phyloP scores from a whole-genome alignment of 257 asterid species.

The Scutellaria minor region DNA sequence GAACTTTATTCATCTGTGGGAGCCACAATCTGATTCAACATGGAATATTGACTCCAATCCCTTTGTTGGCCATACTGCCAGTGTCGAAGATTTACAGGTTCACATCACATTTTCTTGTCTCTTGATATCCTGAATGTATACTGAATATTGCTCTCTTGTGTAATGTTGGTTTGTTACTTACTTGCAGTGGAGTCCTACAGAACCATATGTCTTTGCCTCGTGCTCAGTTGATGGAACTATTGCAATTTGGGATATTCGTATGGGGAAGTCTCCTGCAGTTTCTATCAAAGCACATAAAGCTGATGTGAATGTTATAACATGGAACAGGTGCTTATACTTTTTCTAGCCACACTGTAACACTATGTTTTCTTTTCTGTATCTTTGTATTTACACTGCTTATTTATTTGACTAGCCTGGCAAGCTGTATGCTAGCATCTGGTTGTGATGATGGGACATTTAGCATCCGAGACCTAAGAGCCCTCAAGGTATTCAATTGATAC shows the following conservation, averaged over 20 bases:
- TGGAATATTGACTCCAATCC: conserved; percentile 74
- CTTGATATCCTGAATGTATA: not conserved
- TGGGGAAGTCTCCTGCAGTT: conserved; percentile 79
- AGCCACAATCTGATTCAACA: conserved; percentile 75
- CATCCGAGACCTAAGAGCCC: conserved; percentile 82
- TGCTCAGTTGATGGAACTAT: conserved; percentile 88
- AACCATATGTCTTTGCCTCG: conserved; percentile 79
- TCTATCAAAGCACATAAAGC: conserved; percentile 81
- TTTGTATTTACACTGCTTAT: conserved; percentile 23
- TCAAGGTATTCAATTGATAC: conserved; percentile 57
- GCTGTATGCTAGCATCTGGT: conserved; percentile 95
- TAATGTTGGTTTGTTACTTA: conserved; percentile 18
- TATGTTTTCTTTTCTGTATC: not conserved
- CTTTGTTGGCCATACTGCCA: conserved; percentile 66
- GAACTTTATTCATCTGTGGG: conserved; percentile 85
- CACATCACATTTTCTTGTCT: not conserved
- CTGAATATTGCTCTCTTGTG: not conserved
- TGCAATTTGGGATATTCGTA: conserved; percentile 88
- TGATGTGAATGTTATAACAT: conserved; percentile 94
- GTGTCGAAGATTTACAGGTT: conserved; percentile 94
- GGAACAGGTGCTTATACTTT: conserved; percentile 74
- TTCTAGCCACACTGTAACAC: not conserved
- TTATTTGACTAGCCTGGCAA: conserved; percentile 66
- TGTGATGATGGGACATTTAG: conserved; percentile 95
- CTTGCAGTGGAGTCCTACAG: conserved; percentile 95